These are phyloP conservation scores for Neopestalotiopsis sp. DNA, from an alignment of 2,329 filamentous ascomycete species.

Conservation along the genomic window DNA sequence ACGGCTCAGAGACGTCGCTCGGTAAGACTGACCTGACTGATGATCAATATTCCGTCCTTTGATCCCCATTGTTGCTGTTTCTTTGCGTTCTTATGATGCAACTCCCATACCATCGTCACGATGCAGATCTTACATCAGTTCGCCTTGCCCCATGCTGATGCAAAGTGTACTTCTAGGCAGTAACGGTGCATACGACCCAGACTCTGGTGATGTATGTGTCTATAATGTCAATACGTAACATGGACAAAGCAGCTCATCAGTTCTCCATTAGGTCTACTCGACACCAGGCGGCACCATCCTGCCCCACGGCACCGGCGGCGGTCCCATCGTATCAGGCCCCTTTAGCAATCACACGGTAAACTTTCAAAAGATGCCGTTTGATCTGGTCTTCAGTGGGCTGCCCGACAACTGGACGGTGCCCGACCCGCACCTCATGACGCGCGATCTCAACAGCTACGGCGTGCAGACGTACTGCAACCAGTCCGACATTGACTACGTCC, in stretches of 20 bases:
- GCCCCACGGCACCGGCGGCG: conserved; percentile 52
- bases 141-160: neutral
- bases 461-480: conserved; percentile 29
- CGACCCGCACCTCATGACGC: conserved; percentile 38
- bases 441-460: conserved; percentile 24
- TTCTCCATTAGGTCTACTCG: neutral
- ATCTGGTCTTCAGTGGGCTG: conserved; percentile 28
- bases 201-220: neutral
- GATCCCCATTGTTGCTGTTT: neutral
- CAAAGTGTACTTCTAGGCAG: neutral
- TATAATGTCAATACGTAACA: neutral
- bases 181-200: conserved; percentile 5
- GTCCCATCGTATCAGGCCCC: conserved; percentile 51
- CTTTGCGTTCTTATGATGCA: neutral
- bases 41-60: no score
- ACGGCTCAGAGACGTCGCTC: conserved; percentile 1
- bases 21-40: neutral
- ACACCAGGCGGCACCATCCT: conserved; percentile 25
- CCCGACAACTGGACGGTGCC: conserved; percentile 30
- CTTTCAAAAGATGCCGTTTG: conserved; percentile 30
- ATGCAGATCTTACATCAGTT: neutral
- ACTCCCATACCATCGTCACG: neutral
- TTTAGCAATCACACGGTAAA: conserved; percentile 38
- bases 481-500: conserved; percentile 32
- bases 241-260: neutral